Evolutionary conservation across 345 rosid genomes (phyloP), one percentile per base, ranked within the genome.

Genomic region (Angophora floribunda): DNA sequence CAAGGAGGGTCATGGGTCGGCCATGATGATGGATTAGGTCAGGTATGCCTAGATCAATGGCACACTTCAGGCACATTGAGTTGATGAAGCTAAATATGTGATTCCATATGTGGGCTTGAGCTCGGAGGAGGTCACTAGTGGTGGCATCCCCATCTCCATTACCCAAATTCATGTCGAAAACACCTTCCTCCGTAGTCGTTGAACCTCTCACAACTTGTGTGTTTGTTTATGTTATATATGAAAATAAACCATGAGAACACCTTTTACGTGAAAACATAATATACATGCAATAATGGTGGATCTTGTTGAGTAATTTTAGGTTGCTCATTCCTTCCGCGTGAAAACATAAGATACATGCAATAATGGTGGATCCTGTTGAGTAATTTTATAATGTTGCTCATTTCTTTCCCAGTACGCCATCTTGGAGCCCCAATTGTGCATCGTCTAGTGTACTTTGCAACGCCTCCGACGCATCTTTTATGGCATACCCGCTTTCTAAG

Each of bases 1-100:
- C 89, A 1, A 88, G 70, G 12, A 89, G 86, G 7, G 89, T 89
- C 87, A 94, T 93, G 91, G 94, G 92, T 13, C 52, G 61, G 52
- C 90, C 92, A 78, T 92, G 93, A 44, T 26, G 70, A 57, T 91
- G 91, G 90, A 95, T 89, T 75, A 88, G 51, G 30, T 92, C 94
- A 0, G 93, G 93, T 53, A 95, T 92, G 59, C 89, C 87, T 6
- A 95, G 75, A 4, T 93, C 85, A 53, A 95, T 65, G 15, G 91
- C 94, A 32, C 91, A 89, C 86, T 91, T 91, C 1, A 93, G 36
- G 5, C 93, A 89, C 92, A 90, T 89, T 26, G 93, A 92, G 32
- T 89, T 87, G 36, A 91, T 75, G 85, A 59, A 91, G 87, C 32
- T 52, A 59, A 86, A 70, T 52, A 11, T 22, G 15, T 89, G 82